phyloP scores from a whole-genome alignment of 208 protist genomes.

The Crithidia acanthocephali region DNA sequence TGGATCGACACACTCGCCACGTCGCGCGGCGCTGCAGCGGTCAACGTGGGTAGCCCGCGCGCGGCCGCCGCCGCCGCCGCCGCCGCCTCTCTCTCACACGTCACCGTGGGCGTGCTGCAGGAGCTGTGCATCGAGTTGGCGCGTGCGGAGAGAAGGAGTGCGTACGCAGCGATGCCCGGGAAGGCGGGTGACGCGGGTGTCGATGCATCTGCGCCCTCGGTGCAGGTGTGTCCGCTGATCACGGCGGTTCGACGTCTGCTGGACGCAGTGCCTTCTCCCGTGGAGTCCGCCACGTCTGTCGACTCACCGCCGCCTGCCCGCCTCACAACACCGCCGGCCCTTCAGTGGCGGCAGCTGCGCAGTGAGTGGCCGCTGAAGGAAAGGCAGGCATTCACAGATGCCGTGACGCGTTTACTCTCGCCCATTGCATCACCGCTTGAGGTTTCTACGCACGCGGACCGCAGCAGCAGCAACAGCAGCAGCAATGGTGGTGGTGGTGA shows the following conservation, averaged over 20 bases:
- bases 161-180: no score
- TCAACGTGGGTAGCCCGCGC: no score
- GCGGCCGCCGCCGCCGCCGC: background rate
- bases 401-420: background rate
- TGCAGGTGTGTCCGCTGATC: background rate
- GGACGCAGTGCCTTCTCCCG: background rate
- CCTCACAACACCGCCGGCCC: slow-evolving; percentile 5
- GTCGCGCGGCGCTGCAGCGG: background rate
- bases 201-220: background rate
- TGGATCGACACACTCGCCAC: slow-evolving; percentile 1
- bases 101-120: slow-evolving; percentile 23
- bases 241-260: background rate
- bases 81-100: background rate
- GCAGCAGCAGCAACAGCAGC: background rate
- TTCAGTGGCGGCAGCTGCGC: slow-evolving; percentile 25
- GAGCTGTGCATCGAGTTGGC: slow-evolving; percentile 20
- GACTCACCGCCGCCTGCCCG: background rate
- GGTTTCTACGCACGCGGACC: background rate
- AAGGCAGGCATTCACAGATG: background rate
- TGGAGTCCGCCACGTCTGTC: background rate
- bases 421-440: background rate
- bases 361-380: slow-evolving; percentile 12
- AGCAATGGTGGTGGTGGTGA: background rate
- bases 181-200: no score
- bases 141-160: background rate